A percentile compares a stretch with the other conserved stretches of the same genome.
phyloP scores from a whole-genome alignment of 805 yeast genomes.

The Candida easanensis region DNA sequence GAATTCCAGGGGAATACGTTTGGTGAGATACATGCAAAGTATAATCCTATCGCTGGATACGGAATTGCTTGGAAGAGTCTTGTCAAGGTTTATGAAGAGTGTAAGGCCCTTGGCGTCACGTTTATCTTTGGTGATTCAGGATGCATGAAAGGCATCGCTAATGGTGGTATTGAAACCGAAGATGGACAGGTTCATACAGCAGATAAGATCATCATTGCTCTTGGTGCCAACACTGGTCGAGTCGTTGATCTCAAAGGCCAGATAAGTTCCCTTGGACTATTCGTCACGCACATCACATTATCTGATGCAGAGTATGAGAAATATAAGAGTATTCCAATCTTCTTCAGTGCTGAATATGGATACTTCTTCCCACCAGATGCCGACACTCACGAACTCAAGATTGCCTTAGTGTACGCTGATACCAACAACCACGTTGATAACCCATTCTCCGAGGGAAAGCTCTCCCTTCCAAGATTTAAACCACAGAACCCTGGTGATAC shows the following conservation, averaged over 20 bases:
- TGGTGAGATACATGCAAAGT: constrained; percentile 27
- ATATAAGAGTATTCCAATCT: constrained; percentile 38
- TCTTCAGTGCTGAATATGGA: constrained; percentile 41
- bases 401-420: constrained; percentile 32
- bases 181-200: constrained; percentile 28
- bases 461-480: constrained; percentile 36
- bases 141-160: constrained; percentile 19
- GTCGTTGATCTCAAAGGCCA: constrained; percentile 33
- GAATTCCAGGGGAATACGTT: constrained; percentile 28
- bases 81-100: constrained; percentile 30
- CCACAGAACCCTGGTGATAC: constrained; percentile 30
- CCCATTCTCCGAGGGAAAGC: constrained; percentile 15
- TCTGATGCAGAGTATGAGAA: constrained; percentile 33
- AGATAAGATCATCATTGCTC: constrained; percentile 32
- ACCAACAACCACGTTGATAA: constrained; percentile 25
- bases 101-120: constrained; percentile 31
- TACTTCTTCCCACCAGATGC: constrained; percentile 48
- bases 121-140: constrained; percentile 35
- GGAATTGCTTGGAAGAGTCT: constrained; percentile 41
- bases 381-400: constrained; percentile 33
- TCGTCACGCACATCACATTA: constrained; percentile 37
- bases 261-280: constrained; percentile 35
- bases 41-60: constrained; percentile 42
- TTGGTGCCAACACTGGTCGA: constrained; percentile 38
- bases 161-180: constrained; percentile 21